phyloP scores from a whole-genome alignment of 1,284 basidiomycete species.

The Ceratorhiza oryzae-sativae region DNA sequence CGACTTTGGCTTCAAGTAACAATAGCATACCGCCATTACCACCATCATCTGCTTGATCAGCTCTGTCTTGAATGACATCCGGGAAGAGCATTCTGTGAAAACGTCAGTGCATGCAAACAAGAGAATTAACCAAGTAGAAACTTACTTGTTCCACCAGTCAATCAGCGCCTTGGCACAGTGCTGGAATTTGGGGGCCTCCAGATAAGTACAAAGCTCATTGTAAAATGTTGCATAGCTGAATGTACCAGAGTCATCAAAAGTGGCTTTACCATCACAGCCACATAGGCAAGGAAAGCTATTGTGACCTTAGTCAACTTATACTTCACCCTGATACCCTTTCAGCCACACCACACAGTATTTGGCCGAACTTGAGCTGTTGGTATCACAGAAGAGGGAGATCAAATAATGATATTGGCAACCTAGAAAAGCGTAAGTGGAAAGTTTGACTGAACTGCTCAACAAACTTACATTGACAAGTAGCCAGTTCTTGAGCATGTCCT shows the following conservation, averaged over 20 bases:
- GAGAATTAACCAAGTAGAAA: background rate
- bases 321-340: background rate
- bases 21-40: background rate
- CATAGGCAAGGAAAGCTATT: constrained; percentile 3
- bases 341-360: background rate
- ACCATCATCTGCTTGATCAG: background rate
- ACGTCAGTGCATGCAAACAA: background rate
- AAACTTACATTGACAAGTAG: too few relatives aligned
- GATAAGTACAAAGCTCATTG: background rate
- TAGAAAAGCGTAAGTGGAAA: too few relatives aligned
- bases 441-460: too few relatives aligned
- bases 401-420: too few relatives aligned
- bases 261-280: constrained; percentile 4
- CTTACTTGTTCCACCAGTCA: constrained; percentile 12
- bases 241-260: background rate
- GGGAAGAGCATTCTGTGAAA: background rate
- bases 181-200: constrained; percentile 1
- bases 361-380: background rate
- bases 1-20: background rate
- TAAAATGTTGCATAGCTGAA: background rate
- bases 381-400: background rate
- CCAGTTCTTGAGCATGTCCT: too few relatives aligned
- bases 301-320: background rate
- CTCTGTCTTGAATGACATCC: background rate
- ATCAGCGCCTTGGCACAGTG: background rate